These are phyloP conservation scores for Claviceps cyperi DNA, from an alignment of 2,329 filamentous ascomycete species.

Conservation along the genomic window DNA sequence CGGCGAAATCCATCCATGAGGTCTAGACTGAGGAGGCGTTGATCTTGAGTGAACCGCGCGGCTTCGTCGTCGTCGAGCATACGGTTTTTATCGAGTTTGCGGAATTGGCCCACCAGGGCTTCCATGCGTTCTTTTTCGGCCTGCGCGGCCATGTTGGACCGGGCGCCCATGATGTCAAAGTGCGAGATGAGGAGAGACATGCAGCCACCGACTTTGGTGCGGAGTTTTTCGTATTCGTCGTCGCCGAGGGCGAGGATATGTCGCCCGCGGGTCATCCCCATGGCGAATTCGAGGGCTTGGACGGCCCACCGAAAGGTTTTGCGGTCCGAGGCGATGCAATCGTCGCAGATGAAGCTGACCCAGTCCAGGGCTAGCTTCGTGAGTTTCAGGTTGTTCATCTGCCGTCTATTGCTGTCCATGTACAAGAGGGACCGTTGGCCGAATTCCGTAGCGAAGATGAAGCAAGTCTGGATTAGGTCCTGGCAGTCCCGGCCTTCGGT, in stretches of 20 bases:
- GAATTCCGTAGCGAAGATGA: conserved; percentile 97
- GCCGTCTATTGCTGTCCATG: conserved; percentile 87
- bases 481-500: conserved; percentile 75
- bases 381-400: conserved; percentile 94
- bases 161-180: conserved; percentile 97
- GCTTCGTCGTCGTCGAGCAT: conserved; percentile 76
- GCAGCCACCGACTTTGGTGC: conserved; percentile 84
- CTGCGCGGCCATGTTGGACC: conserved; percentile 84
- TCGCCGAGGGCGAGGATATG: conserved; percentile 87
- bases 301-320: conserved; percentile 98
- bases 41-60: conserved; percentile 54
- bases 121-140: conserved; percentile 84
- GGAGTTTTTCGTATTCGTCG: conserved; percentile 68
- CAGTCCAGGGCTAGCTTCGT: conserved; percentile 89
- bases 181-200: conserved; percentile 97
- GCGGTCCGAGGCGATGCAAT: conserved; percentile 84
- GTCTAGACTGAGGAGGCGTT: conserved; percentile 58
- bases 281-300: conserved; percentile 85
- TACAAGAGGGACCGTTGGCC: conserved; percentile 87
- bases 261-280: conserved; percentile 89
- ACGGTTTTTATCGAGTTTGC: conserved; percentile 62
- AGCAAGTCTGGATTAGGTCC: conserved; percentile 93
- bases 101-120: conserved; percentile 59
- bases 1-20: conserved; percentile 67
- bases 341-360: conserved; percentile 96